These are phyloP conservation scores for Colletotrichum incanum DNA, from an alignment of 2,329 filamentous ascomycete genomes.

Conservation along the genomic window DNA sequence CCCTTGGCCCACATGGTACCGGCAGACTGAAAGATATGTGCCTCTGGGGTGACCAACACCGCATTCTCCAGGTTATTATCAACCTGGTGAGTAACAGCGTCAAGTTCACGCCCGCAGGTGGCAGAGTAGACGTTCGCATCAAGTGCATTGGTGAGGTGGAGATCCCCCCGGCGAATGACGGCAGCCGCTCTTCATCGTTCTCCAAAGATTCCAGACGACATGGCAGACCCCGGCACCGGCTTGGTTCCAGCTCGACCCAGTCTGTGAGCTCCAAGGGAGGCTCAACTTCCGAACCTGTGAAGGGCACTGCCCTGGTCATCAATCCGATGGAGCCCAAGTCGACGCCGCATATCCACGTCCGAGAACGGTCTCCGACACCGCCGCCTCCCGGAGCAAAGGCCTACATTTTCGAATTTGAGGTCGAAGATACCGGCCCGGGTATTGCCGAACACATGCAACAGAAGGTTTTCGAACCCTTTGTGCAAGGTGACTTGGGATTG, in stretches of 20 bases:
- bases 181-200: constrained; percentile 67
- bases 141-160: constrained; percentile 78
- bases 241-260: constrained; percentile 65
- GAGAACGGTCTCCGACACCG: constrained; percentile 72
- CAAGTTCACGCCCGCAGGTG: constrained; percentile 88
- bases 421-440: constrained; percentile 89
- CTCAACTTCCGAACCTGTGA: constrained; percentile 48
- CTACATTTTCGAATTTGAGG: constrained; percentile 89
- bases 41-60: constrained; percentile 92
- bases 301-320: constrained; percentile 71
- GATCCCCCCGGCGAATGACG: constrained; percentile 53
- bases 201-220: constrained; percentile 63
- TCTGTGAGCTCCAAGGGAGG: constrained; percentile 65
- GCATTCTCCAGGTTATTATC: constrained; percentile 93
- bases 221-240: constrained; percentile 60
- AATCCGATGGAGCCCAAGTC: constrained; percentile 74
- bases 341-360: constrained; percentile 62
- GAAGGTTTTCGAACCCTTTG: constrained; percentile 93
- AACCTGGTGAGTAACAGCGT: constrained; percentile 93
- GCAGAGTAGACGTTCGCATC: constrained; percentile 83
- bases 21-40: constrained; percentile 87
- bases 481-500: constrained; percentile 90
- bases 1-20: constrained; percentile 75
- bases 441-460: constrained; percentile 84
- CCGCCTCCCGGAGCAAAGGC: constrained; percentile 75